These are phyloP conservation scores for Cynanchum wilfordii DNA, from an alignment of 257 asterid genomes.

Conservation along the genomic window DNA sequence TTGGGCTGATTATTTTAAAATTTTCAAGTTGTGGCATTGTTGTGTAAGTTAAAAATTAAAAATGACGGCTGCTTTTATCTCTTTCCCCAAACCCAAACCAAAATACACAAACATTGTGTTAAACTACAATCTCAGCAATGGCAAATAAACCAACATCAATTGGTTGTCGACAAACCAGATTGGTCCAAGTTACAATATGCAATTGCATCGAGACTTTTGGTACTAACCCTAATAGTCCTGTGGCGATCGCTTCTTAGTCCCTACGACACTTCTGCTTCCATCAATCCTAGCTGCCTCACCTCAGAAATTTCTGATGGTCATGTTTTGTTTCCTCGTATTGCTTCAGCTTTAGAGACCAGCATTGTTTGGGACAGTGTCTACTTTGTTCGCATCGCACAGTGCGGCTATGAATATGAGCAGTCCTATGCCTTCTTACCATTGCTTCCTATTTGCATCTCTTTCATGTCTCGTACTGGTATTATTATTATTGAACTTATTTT, in stretches of 20 bases:
- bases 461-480: slow-evolving; percentile 68
- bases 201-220: slow-evolving; percentile 41
- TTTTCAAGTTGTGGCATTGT: too few relatives aligned
- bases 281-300: slow-evolving; percentile 65
- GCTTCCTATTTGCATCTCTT: slow-evolving; percentile 71
- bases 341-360: slow-evolving; percentile 61
- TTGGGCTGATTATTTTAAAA: too few relatives aligned
- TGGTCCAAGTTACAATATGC: slow-evolving; percentile 48
- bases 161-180: slow-evolving; percentile 21
- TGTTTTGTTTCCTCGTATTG: slow-evolving; percentile 46
- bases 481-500: not conserved
- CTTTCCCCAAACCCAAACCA: too few relatives aligned
- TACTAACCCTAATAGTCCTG: slow-evolving; percentile 36
- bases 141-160: not conserved
- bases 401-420: slow-evolving; percentile 96
- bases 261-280: slow-evolving; percentile 84
- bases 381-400: slow-evolving; percentile 72
- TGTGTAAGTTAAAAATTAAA: too few relatives aligned
- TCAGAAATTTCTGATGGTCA: slow-evolving; percentile 15
- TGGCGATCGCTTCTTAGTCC: slow-evolving; percentile 77
- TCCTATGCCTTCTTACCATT: slow-evolving; percentile 83
- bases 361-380: slow-evolving; percentile 94
- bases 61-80: too few relatives aligned
- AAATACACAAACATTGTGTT: not conserved
- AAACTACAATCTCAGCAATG: slow-evolving; percentile 2